Base-by-base conservation (phyloP, 108 stramenopile species). In the Phaeodactylum tricornutum region DNA sequence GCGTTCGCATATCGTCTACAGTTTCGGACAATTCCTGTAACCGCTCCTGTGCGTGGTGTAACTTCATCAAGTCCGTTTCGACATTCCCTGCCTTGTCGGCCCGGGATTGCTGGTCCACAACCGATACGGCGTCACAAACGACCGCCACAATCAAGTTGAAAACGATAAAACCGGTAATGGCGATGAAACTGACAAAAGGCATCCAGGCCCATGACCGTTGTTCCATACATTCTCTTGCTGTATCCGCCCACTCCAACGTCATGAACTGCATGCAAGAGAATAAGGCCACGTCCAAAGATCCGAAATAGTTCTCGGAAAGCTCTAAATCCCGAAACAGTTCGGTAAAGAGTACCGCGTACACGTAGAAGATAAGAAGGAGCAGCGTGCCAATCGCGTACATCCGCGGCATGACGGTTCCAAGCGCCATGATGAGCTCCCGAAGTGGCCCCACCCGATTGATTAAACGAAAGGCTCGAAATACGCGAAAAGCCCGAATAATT, bases 81-180 rank as follows among this genome's bases (percentile, higher is more conserved):
- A 41, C 16, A 5, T 41, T 20, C 4, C 39, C 39, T 20, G 21
- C 4, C 21, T 59, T 29, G 16, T 60, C 59, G 11, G 46, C 21
- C 43, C 35, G 34, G 6, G 34, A 32, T 25, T 59, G 26, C 21
- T 44, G 15, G 22, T 67, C 60, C 4, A 55, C 40, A 19, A 67
- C 38, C 12, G 65, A 37, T 20, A 79, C 72, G 14, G 77, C 72
- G 45, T 85, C 79, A 47, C 79, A 80, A 8, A 85, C 73, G 12
- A 85, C 79, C 36, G 84, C 84, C 47, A 85, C 72, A 48, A 85
- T 81, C 40, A 85, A 62, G 53, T 81, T 81, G 50, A 71, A 77
- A 0, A 81, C 71, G 21, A 85, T 75, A 57, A 85, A 85, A 3
- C 75, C 78, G 7, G 79, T 61, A 33, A 80, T 61, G 8, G 62